Evolutionary conservation across 2,329 filamentous ascomycete genomes (phyloP), one percentile per base, ranked within the genome.

Genomic region (Cladophialophora exuberans): DNA sequence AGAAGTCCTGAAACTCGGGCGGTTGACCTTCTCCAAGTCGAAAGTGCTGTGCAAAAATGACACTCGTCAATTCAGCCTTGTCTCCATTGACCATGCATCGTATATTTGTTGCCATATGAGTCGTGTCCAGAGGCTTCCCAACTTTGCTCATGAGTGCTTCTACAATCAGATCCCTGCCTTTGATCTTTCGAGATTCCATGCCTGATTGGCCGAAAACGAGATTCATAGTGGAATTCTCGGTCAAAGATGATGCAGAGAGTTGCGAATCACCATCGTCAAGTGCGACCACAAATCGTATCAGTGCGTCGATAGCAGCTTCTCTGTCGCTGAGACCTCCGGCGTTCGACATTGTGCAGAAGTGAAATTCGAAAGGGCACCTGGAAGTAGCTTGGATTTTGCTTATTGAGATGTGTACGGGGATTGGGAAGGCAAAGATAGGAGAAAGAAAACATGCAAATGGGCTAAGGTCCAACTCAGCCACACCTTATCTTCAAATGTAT

Each of bases 241-340:
- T 48, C 17, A 57, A 20, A 22, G 54, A 47, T 38, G 54, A 57
- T 13, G 49, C 54, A 17, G 33, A 57, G 9, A 57, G 49, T 30
- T 57, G 39, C 6, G 41, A 22, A 20, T 48, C 41, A 33, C 48
- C 54, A 9, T 57, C 43, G 43, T 57, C 54, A 10, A 57, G 54
- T 10, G 54, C 33, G n/a, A 31, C 33, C 3, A 53, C 54, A 28
- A 57, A 57, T 25, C 54, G 54, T 10, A 57, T 57, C 22, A 57
- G 15, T 9, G 54, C 54, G 26, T 57, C 54, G 25, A 57, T 57
- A 4, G 54, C 54, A 11, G 54, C 54, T 39, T 57, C 54, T 38
- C 54, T 26, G 36, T 57, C 54, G 9, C 41, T 57, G 25, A 57
- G 46, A 18, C 54, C 54, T 52, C 54, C 54, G 18, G 35, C 31